phyloP scores from a whole-genome alignment of 1,139 yeast genomes.

The Zhuliangozyma blackwelliae region DNA sequence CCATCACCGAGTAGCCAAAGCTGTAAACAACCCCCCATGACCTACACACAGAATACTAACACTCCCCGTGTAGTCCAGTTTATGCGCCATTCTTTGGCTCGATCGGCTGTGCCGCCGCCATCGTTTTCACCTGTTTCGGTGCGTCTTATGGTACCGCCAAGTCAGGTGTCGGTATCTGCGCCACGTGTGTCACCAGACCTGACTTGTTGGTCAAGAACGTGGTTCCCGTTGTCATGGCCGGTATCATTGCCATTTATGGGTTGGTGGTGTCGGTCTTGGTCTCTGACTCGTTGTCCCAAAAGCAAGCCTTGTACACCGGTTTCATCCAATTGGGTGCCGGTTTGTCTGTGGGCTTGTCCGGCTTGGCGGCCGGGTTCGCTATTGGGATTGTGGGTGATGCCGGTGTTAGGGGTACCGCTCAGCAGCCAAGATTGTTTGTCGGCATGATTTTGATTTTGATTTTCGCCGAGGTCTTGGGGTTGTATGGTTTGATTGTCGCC shows the following conservation, averaged over 20 bases:
- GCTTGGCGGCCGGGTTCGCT: slow-evolving; percentile 96
- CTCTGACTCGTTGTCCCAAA: slow-evolving; percentile 83
- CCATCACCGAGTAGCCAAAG: no score
- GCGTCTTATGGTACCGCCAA: slow-evolving; percentile 99
- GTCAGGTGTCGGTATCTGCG: slow-evolving; percentile 99
- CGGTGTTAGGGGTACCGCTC: slow-evolving; percentile 95
- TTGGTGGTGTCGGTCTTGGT: slow-evolving; percentile 95
- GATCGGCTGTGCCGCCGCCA: slow-evolving; percentile 98
- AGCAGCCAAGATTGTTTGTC: slow-evolving; percentile 94
- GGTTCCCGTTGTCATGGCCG: slow-evolving; percentile 99
- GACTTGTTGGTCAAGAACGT: slow-evolving; percentile 85
- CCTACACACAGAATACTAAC: no score
- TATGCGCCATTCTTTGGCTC: slow-evolving; percentile 95
- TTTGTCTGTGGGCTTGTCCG: slow-evolving; percentile 94
- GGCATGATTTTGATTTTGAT: slow-evolving; percentile 91
- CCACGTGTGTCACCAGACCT: slow-evolving; percentile 96
- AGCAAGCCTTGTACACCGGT: slow-evolving; percentile 85
- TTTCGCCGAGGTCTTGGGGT: slow-evolving; percentile 96
- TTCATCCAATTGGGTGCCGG: slow-evolving; percentile 99
- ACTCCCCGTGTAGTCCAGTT: slow-evolving; percentile 51
- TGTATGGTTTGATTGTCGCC: slow-evolving; percentile 97
- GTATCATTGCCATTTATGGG: slow-evolving; percentile 99
- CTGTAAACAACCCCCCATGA: no score
- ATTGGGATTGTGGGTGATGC: slow-evolving; percentile 99
- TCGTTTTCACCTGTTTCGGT: slow-evolving; percentile 97